These are phyloP conservation scores for Drechmeria coniospora DNA, from an alignment of 2,329 filamentous ascomycete species.

Conservation along the genomic window DNA sequence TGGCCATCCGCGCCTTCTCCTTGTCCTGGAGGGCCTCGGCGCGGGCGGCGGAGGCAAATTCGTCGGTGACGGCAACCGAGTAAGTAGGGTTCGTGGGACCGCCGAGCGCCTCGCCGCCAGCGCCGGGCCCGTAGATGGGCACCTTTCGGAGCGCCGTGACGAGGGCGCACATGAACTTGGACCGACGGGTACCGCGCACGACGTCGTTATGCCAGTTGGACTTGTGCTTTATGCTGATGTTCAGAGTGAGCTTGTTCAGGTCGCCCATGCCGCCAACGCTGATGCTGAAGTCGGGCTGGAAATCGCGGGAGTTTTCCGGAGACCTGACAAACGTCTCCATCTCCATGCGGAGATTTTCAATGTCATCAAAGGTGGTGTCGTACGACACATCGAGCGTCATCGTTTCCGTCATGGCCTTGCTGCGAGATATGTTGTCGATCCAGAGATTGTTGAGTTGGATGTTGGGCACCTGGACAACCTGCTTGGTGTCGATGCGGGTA, in stretches of 20 bases:
- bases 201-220: conserved; percentile 82
- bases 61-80: conserved; percentile 59
- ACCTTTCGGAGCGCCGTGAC: conserved; percentile 73
- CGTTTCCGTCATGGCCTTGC: conserved; percentile 79
- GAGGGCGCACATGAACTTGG: conserved; percentile 94
- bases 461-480: conserved; percentile 63
- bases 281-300: conserved; percentile 69
- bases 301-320: conserved; percentile 80
- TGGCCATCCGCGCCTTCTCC: conserved; percentile 51
- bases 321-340: conserved; percentile 73
- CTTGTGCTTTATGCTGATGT: conserved; percentile 79
- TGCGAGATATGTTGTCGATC: conserved; percentile 87
- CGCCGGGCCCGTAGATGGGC: conserved; percentile 71
- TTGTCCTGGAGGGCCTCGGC: conserved; percentile 43
- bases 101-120: conserved; percentile 45
- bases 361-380: conserved; percentile 77
- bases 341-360: conserved; percentile 70
- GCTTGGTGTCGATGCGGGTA: conserved; percentile 66
- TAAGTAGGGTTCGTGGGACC: conserved; percentile 65
- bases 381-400: conserved; percentile 69
- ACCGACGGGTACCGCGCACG: conserved; percentile 64
- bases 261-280: conserved; percentile 66
- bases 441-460: conserved; percentile 83
- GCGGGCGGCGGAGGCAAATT: conserved; percentile 48
- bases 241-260: conserved; percentile 75